phyloP scores from a whole-genome alignment of 2,329 filamentous ascomycete species.

The Exserohilum rostratum region DNA sequence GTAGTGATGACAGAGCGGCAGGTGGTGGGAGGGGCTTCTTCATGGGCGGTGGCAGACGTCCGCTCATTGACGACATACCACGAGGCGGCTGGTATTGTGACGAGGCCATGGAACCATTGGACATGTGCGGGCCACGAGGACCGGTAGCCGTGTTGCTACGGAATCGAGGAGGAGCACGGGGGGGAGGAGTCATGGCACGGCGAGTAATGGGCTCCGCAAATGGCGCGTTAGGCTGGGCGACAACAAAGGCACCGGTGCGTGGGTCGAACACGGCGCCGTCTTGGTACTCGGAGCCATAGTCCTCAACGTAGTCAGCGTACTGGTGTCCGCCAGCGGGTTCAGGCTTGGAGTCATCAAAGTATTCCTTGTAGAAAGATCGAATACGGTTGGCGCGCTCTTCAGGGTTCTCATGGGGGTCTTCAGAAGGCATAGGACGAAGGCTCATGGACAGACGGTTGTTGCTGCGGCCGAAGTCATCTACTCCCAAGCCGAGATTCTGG shows the following conservation, averaged over 20 bases:
- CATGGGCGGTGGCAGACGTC: constrained; percentile 46
- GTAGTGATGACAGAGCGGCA: constrained; percentile 73
- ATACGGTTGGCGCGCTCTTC: constrained; percentile 96
- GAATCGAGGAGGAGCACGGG: constrained; percentile 67
- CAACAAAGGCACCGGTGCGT: constrained; percentile 68
- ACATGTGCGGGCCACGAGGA: constrained; percentile 52
- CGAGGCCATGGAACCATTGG: constrained; percentile 58
- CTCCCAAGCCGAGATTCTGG: constrained; percentile 32
- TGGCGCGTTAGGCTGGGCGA: constrained; percentile 56
- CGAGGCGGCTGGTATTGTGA: constrained; percentile 47
- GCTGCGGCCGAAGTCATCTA: constrained; percentile 43
- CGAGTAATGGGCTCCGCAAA: constrained; percentile 85
- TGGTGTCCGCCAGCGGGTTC: constrained; percentile 42
- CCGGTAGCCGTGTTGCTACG: constrained; percentile 41
- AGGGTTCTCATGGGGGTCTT: constrained; percentile 86
- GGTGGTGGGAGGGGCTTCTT: constrained; percentile 74
- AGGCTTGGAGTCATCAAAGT: constrained; percentile 84
- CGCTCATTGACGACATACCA: constrained; percentile 52
- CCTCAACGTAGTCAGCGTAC: constrained; percentile 70
- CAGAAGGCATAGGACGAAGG: constrained; percentile 83
- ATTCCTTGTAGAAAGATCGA: constrained; percentile 98
- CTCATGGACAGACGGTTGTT: constrained; percentile 63
- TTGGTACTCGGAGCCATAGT: constrained; percentile 73
- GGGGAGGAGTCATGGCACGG: constrained; percentile 94
- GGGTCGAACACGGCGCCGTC: constrained; percentile 64